Percentiles rank a stretch among this genome's conserved stretches.
phyloP scores from a whole-genome alignment of 2,329 filamentous ascomycete species.

The Lachnellula subtilissima region DNA sequence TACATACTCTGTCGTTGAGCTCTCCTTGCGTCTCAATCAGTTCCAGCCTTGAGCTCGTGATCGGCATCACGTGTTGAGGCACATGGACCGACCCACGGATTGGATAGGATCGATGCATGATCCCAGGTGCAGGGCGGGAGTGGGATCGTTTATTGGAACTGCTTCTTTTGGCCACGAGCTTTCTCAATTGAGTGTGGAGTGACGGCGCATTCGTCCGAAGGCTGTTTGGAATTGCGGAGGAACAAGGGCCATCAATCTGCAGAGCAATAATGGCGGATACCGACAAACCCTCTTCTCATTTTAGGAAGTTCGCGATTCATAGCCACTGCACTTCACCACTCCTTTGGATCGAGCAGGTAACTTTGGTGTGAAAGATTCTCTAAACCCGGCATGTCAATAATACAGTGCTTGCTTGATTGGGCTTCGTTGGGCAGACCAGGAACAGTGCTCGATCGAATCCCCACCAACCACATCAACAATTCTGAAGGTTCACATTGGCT shows the following conservation, averaged over 20 bases:
- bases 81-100: background rate
- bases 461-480: slow-evolving; percentile 8
- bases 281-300: background rate
- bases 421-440: slow-evolving; percentile 9
- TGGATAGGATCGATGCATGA: background rate
- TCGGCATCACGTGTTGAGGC: background rate
- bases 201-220: slow-evolving; percentile 15
- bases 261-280: background rate
- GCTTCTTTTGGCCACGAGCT: slow-evolving; percentile 13
- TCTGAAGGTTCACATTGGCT: slow-evolving; percentile 11
- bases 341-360: background rate
- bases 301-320: slow-evolving; percentile 1
- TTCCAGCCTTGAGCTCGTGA: no score
- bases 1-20: no score
- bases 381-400: background rate
- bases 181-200: slow-evolving; percentile 10
- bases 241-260: no score
- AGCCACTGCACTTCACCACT: background rate
- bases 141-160: slow-evolving; percentile 2
- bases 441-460: slow-evolving; percentile 5
- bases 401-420: slow-evolving; percentile 7
- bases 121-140: background rate
- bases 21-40: no score
- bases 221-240: slow-evolving; percentile 14
- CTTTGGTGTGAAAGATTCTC: background rate